Evolutionary conservation across 2,329 filamentous ascomycete genomes (phyloP).

Genomic region (Talaromyces marneffei): DNA sequence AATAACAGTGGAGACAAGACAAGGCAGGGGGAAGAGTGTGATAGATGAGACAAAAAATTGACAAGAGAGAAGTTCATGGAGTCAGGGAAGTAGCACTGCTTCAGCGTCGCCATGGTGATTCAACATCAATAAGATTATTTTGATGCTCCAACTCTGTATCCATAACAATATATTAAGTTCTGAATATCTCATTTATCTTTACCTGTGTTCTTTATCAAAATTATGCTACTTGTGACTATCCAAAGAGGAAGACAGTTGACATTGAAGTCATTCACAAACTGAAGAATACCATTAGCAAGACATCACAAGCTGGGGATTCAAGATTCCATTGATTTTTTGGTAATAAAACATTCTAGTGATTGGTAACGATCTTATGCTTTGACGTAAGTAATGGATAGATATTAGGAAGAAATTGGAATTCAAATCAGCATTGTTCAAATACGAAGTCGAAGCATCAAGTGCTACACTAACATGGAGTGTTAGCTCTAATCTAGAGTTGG

Average conservation of each 20-base stretch:
- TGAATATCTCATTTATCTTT: neutral
- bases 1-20: neutral
- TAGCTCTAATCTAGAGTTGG: neutral
- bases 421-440: neutral
- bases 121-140: neutral
- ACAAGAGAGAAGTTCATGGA: neutral
- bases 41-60: neutral
- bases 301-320: neutral
- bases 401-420: neutral
- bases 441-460: neutral
- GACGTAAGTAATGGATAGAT: neutral
- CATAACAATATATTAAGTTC: neutral
- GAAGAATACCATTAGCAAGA: neutral
- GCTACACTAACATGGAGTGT: neutral
- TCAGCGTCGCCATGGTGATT: neutral
- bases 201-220: neutral
- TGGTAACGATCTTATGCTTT: neutral
- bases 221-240: too few species aligned
- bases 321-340: neutral
- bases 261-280: neutral
- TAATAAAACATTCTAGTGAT: neutral
- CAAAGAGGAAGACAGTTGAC: neutral
- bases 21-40: neutral
- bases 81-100: neutral
- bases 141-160: neutral